phyloP scores from a whole-genome alignment of 208 protist genomes.

The Trypanosoma vivax region DNA sequence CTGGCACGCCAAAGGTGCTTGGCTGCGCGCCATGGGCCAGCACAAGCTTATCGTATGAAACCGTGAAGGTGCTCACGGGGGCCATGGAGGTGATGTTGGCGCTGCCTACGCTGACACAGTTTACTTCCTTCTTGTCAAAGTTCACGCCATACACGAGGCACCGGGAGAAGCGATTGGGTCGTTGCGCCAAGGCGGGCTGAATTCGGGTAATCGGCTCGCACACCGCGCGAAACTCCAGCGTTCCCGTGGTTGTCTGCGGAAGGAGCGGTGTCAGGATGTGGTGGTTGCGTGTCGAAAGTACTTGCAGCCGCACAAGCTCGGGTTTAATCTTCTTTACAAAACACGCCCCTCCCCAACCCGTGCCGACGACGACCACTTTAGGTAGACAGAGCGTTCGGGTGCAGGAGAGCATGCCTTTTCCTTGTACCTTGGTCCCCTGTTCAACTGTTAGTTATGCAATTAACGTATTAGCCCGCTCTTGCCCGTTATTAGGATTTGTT shows the following conservation, averaged over 20 bases:
- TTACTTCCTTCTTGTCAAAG: constrained; percentile 61
- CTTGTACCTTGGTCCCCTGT: background rate
- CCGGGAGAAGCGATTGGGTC: constrained; percentile 70
- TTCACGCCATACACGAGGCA: constrained; percentile 77
- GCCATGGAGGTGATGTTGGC: constrained; percentile 54
- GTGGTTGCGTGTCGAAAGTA: constrained; percentile 88
- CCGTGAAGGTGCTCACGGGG: constrained; percentile 64
- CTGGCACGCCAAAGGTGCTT: constrained; percentile 91
- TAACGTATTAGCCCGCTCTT: too few species aligned
- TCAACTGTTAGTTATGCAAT: too few species aligned
- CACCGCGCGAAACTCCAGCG: constrained; percentile 86
- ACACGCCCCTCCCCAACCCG: constrained; percentile 88
- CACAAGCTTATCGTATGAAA: constrained; percentile 90
- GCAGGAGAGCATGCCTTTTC: constrained; percentile 14
- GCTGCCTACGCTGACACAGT: constrained; percentile 72
- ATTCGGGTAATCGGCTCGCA: constrained; percentile 85
- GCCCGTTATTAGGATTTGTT: too few species aligned
- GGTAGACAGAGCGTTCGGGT: constrained; percentile 44
- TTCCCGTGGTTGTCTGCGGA: constrained; percentile 86
- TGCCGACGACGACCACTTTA: constrained; percentile 86
- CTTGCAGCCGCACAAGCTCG: constrained; percentile 74
- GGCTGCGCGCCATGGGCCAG: constrained; percentile 82
- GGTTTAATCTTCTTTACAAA: constrained; percentile 68
- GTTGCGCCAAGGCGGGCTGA: constrained; percentile 72
- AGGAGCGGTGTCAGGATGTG: constrained; percentile 95